Conservation (phyloP, 345 rosid genomes). For the Brassica carinata region DNA sequence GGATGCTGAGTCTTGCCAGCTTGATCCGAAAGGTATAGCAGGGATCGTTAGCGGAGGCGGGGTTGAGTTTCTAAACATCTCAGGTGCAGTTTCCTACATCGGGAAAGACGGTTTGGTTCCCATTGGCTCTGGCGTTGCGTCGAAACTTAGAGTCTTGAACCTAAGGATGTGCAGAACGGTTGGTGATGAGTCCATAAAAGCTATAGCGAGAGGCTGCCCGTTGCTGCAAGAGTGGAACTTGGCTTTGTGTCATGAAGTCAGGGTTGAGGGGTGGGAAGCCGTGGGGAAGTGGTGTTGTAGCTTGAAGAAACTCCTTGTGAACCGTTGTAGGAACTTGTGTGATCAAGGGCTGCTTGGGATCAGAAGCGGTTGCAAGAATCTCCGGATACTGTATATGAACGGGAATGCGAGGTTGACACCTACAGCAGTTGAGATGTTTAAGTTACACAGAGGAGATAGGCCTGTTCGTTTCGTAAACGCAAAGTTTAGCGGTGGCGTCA, state of each 20-base stretch:
- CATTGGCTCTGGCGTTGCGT: constrained; percentile 57
- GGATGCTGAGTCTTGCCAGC: constrained; percentile 60
- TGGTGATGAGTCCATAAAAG: constrained; percentile 60
- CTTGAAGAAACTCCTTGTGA: constrained; percentile 69
- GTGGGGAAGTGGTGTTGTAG: constrained; percentile 55
- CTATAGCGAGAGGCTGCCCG: constrained; percentile 76
- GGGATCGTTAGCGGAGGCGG: constrained; percentile 73
- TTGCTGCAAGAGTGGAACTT: constrained; percentile 73
- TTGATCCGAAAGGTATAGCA: constrained; percentile 54
- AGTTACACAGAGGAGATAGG: constrained; percentile 47
- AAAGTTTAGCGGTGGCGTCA: too few species aligned
- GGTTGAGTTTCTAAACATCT: constrained; percentile 56
- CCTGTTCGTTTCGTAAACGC: too few species aligned
- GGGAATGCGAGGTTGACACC: constrained; percentile 34
- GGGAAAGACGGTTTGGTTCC: constrained; percentile 45
- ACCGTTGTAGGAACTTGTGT: constrained; percentile 65
- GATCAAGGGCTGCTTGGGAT: constrained; percentile 59
- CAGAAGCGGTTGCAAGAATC: constrained; percentile 64
- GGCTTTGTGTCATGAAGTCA: constrained; percentile 64
- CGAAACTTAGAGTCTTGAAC: constrained; percentile 59
- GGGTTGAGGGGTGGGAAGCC: constrained; percentile 63
- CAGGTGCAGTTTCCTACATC: constrained; percentile 38
- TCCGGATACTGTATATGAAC: constrained; percentile 52
- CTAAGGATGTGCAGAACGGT: constrained; percentile 60
- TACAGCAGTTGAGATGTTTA: constrained; percentile 58